Evolutionary conservation across 768 basidiomycete genomes (phyloP), one percentile per base, ranked within the genome.

Genomic region (Collybiopsis luxurians): DNA sequence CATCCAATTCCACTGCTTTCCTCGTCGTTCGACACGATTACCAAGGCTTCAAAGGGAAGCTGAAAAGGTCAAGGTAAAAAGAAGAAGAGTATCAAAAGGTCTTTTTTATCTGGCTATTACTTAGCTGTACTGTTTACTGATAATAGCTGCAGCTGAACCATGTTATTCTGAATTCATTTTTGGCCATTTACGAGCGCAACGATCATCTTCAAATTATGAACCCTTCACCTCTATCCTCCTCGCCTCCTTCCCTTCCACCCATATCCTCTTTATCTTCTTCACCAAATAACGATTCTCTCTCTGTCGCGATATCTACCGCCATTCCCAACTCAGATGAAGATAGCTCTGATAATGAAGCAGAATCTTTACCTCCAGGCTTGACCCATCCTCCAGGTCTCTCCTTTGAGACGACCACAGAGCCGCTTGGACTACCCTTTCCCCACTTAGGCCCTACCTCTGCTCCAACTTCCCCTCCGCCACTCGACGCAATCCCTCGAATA

Each of bases 231-330:
- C 9, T 24, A 27, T 54, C 42, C 12, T 31, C 53, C 21, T 30
- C 27, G 17, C 53, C 53, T 13, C 53, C 53, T 13, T 44, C 27
- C 9, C 30, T 54, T 12, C 53, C 53, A 12, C 40, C 53, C n/a
- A 43, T 54, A 28, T 45, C 43, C 13, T 34, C 53, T n/a, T 40
- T 54, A 28, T 45, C 43, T 21, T 34, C 53, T 21, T 44, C 53
- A 13, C 21, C 23, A 10, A 38, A 45, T 27, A 17, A n/a, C 49
- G 31, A 38, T n/a, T 51, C 51, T 40, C 24, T 42, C 30, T 4
- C 12, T 2, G 24, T 23, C 24, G 31, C 31, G 31, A 34, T 34
- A 6, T 42, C 51, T 12, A 23, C 23, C 13, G 10, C 38, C 2
- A 24, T 53, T n/a, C 38, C 21, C 1, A 27, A 44, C 23, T 19